A percentile compares a stretch with the other conserved stretches of the same genome.
Conservation (phyloP, 2,329 filamentous ascomycete species). For the Ceratocystis papillata region DNA sequence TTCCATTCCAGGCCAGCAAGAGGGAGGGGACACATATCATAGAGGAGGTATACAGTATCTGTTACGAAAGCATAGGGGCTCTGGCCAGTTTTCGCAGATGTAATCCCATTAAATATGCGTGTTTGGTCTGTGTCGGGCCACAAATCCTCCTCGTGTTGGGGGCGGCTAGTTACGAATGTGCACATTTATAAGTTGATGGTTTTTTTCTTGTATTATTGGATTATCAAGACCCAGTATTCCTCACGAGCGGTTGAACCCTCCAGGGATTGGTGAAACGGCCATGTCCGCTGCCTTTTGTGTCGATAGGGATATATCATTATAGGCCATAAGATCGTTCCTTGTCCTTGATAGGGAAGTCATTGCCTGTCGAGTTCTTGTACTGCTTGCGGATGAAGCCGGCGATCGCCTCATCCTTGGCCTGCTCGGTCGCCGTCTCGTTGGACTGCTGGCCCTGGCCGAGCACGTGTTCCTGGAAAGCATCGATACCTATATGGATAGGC, state of each 20-base stretch:
- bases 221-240: not conserved
- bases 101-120: not conserved
- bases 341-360: slow-evolving; percentile 58
- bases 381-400: slow-evolving; percentile 58
- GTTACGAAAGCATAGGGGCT: not conserved
- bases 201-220: not conserved
- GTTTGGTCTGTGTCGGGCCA: not conserved
- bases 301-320: slow-evolving; percentile 1
- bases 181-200: not conserved
- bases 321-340: slow-evolving; percentile 42
- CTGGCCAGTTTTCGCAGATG: not conserved
- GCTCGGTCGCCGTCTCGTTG: slow-evolving; percentile 63
- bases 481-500: slow-evolving; percentile 48
- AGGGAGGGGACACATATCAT: not conserved
- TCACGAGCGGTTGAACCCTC: not conserved
- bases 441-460: slow-evolving; percentile 58
- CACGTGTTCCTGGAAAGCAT: slow-evolving; percentile 66
- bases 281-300: not conserved
- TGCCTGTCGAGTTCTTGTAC: slow-evolving; percentile 60
- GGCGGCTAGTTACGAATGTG: not conserved
- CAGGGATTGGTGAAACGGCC: not conserved
- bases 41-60: not conserved
- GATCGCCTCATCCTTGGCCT: slow-evolving; percentile 74
- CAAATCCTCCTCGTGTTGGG: not conserved
- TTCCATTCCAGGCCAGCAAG: not conserved